Conservation (phyloP, 257 asterid genomes). For the Ballota nigra region DNA sequence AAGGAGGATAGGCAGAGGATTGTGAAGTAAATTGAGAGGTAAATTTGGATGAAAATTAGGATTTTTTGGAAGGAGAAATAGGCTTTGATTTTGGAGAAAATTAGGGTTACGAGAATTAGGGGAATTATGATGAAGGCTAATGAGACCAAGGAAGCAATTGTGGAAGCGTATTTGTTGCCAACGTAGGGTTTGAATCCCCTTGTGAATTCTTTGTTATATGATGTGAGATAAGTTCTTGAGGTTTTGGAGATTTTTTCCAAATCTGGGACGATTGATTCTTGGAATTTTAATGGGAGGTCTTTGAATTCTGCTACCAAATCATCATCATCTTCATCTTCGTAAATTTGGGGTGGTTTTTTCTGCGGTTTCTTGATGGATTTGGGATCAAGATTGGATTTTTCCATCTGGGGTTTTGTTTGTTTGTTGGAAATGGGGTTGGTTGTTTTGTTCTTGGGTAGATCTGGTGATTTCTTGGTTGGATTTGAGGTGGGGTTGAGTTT, state of each 20-base stretch:
- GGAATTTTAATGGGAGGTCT: conserved; percentile 69
- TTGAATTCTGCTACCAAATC: conserved; percentile 64
- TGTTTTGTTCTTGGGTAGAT: conserved; percentile 59
- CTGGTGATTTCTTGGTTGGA: conserved; percentile 52
- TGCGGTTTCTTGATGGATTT: conserved; percentile 30
- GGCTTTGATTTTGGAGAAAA: conserved; percentile 68
- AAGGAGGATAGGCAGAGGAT: conserved; percentile 70
- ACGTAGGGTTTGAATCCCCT: conserved; percentile 77
- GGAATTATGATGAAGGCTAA: conserved; percentile 76
- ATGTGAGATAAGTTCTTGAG: conserved; percentile 53
- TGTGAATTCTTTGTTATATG: conserved; percentile 73
- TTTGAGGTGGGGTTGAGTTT: conserved; percentile 72
- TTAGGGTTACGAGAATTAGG: conserved; percentile 65
- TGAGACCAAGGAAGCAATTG: conserved; percentile 58
- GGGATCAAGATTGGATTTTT: conserved; percentile 14
- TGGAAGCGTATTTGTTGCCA: conserved; percentile 79
- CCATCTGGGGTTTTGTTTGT: conserved; percentile 32
- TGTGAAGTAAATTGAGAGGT: conserved; percentile 78
- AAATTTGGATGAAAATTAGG: conserved; percentile 76
- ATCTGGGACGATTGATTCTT: conserved; percentile 76
- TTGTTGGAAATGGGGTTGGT: conserved; percentile 32
- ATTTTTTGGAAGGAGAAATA: conserved; percentile 81
- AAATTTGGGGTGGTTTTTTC: conserved; percentile 40
- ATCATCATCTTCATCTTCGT: conserved; percentile 48
- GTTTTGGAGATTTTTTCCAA: conserved; percentile 70